A percentile compares a stretch with the other conserved stretches of the same genome.
phyloP scores from a whole-genome alignment of 2,329 filamentous ascomycete genomes.

The Xylariaceae sp. region DNA sequence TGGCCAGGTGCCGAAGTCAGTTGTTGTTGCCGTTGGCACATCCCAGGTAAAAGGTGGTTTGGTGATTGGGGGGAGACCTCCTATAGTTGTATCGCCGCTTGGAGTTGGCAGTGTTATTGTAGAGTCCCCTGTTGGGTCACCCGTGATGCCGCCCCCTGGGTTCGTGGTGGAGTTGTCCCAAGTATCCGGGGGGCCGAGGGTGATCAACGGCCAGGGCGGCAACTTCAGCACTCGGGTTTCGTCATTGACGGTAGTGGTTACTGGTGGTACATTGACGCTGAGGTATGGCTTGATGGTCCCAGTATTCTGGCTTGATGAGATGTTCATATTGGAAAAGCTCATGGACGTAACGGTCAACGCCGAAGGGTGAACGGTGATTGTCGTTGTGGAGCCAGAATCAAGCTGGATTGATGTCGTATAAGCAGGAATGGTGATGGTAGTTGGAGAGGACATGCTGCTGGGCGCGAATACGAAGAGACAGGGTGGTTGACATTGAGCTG shows the following conservation, averaged over 20 bases:
- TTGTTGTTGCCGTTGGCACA: neutral
- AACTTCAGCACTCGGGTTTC: conserved; percentile 3
- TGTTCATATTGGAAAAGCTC: conserved; percentile 1
- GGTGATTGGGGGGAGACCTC: neutral
- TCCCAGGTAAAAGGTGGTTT: neutral
- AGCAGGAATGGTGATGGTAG: conserved; percentile 4
- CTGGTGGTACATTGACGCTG: conserved; percentile 1
- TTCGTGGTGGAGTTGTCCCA: neutral
- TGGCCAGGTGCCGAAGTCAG: neutral
- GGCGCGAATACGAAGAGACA: conserved; percentile 6
- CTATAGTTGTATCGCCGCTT: neutral
- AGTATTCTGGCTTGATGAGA: neutral
- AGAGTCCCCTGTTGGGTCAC: neutral
- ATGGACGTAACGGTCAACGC: neutral
- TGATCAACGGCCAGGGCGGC: conserved; percentile 6
- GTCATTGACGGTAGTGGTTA: conserved; percentile 1
- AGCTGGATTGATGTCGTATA: conserved; percentile 8
- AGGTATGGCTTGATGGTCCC: neutral
- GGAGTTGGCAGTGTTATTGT: neutral
- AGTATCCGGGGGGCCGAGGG: conserved; percentile 1
- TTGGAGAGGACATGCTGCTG: neutral
- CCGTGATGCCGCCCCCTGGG: neutral
- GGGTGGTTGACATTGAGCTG: conserved; percentile 5
- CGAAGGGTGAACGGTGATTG: conserved; percentile 1
- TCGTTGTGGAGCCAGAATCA: neutral